Conservation (phyloP, 148 eudicot genomes). For the Spergularia marina region DNA sequence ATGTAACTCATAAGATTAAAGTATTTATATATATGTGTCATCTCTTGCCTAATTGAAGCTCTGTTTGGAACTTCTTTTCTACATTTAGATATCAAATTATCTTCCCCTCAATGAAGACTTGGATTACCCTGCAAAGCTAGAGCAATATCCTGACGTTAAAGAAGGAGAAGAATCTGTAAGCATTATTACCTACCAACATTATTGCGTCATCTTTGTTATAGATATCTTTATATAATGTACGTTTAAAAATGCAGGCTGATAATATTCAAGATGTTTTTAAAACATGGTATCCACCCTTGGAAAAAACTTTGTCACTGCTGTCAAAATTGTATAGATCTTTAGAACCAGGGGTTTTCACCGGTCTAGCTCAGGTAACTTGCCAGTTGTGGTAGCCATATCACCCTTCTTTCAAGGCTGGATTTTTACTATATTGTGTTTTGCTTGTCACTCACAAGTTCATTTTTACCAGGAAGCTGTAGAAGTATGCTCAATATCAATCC, state of each 20-base stretch:
- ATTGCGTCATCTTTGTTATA: background rate
- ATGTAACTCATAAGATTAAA: background rate
- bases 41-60: constrained; percentile 9
- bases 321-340: constrained; percentile 81
- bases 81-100: constrained; percentile 84
- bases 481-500: constrained; percentile 82
- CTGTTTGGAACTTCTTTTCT: constrained; percentile 19
- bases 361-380: constrained; percentile 83
- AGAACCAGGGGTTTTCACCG: constrained; percentile 91
- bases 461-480: constrained; percentile 90
- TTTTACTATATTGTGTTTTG: constrained; percentile 6
- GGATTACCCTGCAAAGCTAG: constrained; percentile 89
- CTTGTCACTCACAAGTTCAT: constrained; percentile 22
- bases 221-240: background rate
- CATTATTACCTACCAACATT: constrained; percentile 11
- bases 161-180: constrained; percentile 69
- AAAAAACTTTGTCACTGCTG: constrained; percentile 82
- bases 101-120: constrained; percentile 80
- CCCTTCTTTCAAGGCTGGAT: background rate
- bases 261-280: constrained; percentile 57
- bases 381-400: constrained; percentile 3
- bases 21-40: background rate
- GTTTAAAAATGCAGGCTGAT: constrained; percentile 50
- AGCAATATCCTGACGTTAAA: constrained; percentile 52
- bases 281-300: constrained; percentile 94